These are phyloP conservation scores for Hypoxylon sp. DNA, from an alignment of 2,329 filamentous ascomycete species.

Conservation along the genomic window DNA sequence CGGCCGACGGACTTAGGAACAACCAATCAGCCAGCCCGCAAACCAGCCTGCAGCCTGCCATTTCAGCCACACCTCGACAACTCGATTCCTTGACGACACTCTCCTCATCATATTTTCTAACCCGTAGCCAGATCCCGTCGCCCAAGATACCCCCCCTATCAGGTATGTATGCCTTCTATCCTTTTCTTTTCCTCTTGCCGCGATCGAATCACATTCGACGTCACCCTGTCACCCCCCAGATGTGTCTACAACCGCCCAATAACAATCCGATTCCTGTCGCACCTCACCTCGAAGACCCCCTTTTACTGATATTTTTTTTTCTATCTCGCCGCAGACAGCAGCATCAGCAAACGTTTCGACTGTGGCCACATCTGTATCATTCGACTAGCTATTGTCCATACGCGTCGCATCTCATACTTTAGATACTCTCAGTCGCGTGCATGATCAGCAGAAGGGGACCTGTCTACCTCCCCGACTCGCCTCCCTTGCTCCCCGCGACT, in stretches of 20 bases:
- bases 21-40: background rate
- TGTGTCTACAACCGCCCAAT: slow-evolving; percentile 21
- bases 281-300: slow-evolving; percentile 15
- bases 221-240: slow-evolving; percentile 21
- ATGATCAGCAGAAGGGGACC: slow-evolving; percentile 32
- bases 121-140: slow-evolving; percentile 18
- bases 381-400: slow-evolving; percentile 16
- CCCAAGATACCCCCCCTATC: slow-evolving; percentile 9
- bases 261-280: slow-evolving; percentile 19
- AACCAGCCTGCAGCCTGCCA: background rate
- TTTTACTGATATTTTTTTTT: slow-evolving; percentile 30
- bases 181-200: slow-evolving; percentile 17
- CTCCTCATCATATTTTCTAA: slow-evolving; percentile 24
- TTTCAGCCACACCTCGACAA: slow-evolving; percentile 7
- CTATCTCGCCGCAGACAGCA: slow-evolving; percentile 23
- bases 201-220: slow-evolving; percentile 26
- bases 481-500: slow-evolving; percentile 35
- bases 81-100: too few relatives aligned
- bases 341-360: slow-evolving; percentile 20
- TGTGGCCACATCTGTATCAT: slow-evolving; percentile 7
- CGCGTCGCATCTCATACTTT: slow-evolving; percentile 16
- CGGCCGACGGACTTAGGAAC: too few relatives aligned
- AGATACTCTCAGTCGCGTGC: slow-evolving; percentile 31
- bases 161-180: slow-evolving; percentile 33
- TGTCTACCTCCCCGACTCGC: slow-evolving; percentile 30